Percentiles rank a stretch among this genome's conserved stretches.
Conservation (phyloP, 2,329 filamentous ascomycete genomes). For the Alternaria dauci region DNA sequence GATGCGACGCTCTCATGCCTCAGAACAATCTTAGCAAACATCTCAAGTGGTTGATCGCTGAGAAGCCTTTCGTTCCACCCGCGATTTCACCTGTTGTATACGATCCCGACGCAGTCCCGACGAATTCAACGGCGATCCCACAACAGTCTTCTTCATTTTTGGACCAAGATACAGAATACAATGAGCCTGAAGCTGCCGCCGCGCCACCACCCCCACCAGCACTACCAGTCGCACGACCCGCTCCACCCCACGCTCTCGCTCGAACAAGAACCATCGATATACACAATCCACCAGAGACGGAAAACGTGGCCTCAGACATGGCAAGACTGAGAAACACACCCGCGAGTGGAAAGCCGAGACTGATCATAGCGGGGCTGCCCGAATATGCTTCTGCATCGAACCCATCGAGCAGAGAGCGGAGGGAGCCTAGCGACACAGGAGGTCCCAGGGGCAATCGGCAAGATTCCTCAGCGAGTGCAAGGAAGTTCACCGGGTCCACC, state of each 20-base stretch:
- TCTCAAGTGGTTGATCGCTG: slow-evolving; percentile 58
- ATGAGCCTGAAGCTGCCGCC: slow-evolving; percentile 28
- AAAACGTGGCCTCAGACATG: slow-evolving; percentile 47
- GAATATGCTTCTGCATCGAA: slow-evolving; percentile 19
- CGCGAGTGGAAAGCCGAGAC: slow-evolving; percentile 50
- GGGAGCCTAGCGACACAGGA: slow-evolving; percentile 2
- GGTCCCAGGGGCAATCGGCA: slow-evolving; percentile 1
- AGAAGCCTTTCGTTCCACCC: slow-evolving; percentile 57
- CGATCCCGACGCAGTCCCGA: slow-evolving; percentile 32
- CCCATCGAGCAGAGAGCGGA: slow-evolving; percentile 7
- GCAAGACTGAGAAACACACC: slow-evolving; percentile 56
- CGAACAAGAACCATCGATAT: slow-evolving; percentile 36
- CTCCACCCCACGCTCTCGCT: slow-evolving; percentile 28
- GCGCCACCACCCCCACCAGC: slow-evolving; percentile 23
- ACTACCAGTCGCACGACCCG: slow-evolving; percentile 24
- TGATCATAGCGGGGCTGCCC: slow-evolving; percentile 41
- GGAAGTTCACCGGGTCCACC: slow-evolving; percentile 7
- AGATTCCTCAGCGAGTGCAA: slow-evolving; percentile 1
- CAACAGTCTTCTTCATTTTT: slow-evolving; percentile 22
- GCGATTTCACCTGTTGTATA: slow-evolving; percentile 40
- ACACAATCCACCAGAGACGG: slow-evolving; percentile 30
- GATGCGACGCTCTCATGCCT: slow-evolving; percentile 55
- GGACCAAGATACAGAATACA: slow-evolving; percentile 22
- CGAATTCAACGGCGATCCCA: slow-evolving; percentile 32
- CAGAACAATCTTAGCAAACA: slow-evolving; percentile 59